Evolutionary conservation across 352 stramenopile genomes (phyloP), one percentile per base, ranked within the genome.

Genomic region (Phytopythium kandeliae): DNA sequence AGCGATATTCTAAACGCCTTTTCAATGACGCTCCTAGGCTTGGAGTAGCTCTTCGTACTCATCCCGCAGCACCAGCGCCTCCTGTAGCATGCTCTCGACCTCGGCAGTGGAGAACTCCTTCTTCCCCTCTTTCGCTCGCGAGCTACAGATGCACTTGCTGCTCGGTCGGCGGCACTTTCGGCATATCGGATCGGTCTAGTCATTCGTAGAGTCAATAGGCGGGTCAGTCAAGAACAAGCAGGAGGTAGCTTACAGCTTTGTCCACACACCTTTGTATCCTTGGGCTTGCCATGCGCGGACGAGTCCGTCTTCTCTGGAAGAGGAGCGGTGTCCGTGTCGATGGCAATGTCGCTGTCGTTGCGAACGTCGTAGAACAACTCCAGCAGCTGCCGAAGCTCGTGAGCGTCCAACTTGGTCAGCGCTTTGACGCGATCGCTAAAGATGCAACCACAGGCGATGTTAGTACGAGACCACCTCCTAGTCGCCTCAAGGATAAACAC

Each of bases 31-130:
- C n/a, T n/a, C n/a, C n/a, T 66, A 57, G 9, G 66, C 51, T n/a
- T 85, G 67, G 17, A 88, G 53, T n/a, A 90, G 57, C 40, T 90
- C 74, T 36, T 87, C 75, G 34, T 87, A 84, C 33, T 86, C 69
- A 17, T 90, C 73, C 19, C 77, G 74, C 44, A 90, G 41, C 26
- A 74, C 69, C 13, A 91, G 65, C 2, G 79, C 77, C 41, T 93
- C 75, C 28, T 85, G 60, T 47, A 93, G 65, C 82, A 90, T 89
- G 35, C 69, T 57, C 54, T 69, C 60, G 13, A 93, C 51, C 37
- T 90, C 68, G 4, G 53, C 63, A 13, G 71, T 63, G 0, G 82
- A 86, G 44, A 83, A 74, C 2, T 84, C 65, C 12, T 71, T 47
- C 6, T 60, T 36, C 28, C 63, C 45, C 21, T 62, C 52, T n/a